A percentile compares a stretch with the other conserved stretches of the same genome.
Evolutionary conservation across 1,284 basidiomycete species (phyloP).

Genomic region (Apiotrichum siamense): DNA sequence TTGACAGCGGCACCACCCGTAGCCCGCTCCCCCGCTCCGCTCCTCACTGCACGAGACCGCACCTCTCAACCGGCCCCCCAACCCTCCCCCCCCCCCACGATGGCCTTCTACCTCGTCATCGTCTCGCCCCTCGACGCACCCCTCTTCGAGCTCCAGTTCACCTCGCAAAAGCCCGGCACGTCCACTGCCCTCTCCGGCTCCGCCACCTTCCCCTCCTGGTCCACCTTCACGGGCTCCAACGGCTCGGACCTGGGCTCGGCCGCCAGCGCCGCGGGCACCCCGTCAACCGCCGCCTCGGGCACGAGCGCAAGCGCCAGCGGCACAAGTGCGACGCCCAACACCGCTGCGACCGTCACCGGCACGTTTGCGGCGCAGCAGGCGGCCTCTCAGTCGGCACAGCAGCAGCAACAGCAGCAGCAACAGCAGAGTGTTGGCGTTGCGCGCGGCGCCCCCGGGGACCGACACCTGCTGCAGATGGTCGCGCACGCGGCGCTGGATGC

Average conservation of each 20-base stretch:
- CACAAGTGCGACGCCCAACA: background rate
- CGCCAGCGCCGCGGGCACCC: conserved; percentile 1
- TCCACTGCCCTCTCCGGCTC: conserved; percentile 5
- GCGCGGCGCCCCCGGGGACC: conserved; percentile 51
- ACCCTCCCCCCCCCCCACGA: conserved; percentile 8
- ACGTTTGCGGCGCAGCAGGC: background rate
- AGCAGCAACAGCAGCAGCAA: background rate
- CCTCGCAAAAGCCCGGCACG: conserved; percentile 23
- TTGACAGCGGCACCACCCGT: too few relatives aligned
- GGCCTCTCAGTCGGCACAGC: too few relatives aligned
- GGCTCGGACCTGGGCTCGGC: conserved; percentile 28
- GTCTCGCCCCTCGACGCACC: conserved; percentile 47
- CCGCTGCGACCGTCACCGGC: background rate
- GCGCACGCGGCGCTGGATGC: conserved; percentile 87
- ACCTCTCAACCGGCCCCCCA: background rate
- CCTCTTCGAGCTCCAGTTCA: conserved; percentile 44
- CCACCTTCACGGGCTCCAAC: conserved; percentile 35
- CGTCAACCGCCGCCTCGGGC: too few relatives aligned
- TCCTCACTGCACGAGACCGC: too few relatives aligned
- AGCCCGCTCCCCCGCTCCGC: background rate
- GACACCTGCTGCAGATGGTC: conserved; percentile 94
- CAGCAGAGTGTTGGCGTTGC: conserved; percentile 3
- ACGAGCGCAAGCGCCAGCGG: too few relatives aligned
- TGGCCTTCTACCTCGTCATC: conserved; percentile 49
- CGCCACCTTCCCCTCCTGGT: conserved; percentile 42